Conservation (phyloP, 257 asterid genomes). For the Solanum sejunctum region DNA sequence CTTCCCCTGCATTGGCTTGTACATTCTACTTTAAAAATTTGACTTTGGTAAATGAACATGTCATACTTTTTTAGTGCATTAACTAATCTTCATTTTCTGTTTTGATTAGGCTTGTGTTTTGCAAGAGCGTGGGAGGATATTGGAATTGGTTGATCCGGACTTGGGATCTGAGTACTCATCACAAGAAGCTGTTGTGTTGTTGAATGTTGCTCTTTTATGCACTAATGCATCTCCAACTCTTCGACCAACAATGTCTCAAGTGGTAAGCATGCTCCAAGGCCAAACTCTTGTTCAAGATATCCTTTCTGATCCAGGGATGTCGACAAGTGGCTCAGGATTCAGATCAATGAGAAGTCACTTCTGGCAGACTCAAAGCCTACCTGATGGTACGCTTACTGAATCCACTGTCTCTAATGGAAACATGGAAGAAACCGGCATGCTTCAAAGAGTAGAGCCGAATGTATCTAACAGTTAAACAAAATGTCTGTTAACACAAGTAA, state of each 20-base stretch:
- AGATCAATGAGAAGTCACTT: constrained; percentile 69
- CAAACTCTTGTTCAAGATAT: constrained; percentile 61
- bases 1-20: background rate
- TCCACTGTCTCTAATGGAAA: constrained; percentile 35
- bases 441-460: constrained; percentile 10
- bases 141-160: constrained; percentile 67
- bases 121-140: constrained; percentile 63
- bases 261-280: constrained; percentile 93
- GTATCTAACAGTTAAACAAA: background rate
- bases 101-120: constrained; percentile 67
- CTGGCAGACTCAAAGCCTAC: constrained; percentile 70
- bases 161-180: constrained; percentile 51
- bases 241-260: constrained; percentile 82
- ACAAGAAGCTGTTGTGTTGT: constrained; percentile 53
- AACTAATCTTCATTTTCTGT: background rate
- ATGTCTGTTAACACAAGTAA: background rate
- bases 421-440: constrained; percentile 17
- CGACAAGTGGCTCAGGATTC: constrained; percentile 36
- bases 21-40: background rate
- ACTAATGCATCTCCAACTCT: constrained; percentile 78
- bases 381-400: constrained; percentile 26
- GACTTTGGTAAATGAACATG: background rate
- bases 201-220: constrained; percentile 74
- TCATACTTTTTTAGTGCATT: background rate
- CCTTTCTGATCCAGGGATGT: constrained; percentile 69